phyloP scores from a whole-genome alignment of 306 rosid species.

The Rosa multiflora region DNA sequence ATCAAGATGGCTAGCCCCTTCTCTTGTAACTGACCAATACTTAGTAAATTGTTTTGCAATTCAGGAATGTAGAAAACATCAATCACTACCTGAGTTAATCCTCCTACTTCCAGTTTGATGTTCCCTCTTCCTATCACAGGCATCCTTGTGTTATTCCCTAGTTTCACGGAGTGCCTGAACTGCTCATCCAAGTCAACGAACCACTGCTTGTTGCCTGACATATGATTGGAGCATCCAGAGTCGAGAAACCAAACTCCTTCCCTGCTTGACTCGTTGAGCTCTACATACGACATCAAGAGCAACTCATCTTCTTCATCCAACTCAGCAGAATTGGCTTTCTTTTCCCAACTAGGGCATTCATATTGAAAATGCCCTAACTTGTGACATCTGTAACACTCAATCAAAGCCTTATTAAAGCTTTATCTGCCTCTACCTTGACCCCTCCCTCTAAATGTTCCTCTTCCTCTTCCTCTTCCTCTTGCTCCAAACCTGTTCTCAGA shows the following conservation, averaged over 20 bases:
- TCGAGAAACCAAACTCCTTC: neutral
- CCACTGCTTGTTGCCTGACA: neutral
- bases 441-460: no score
- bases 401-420: neutral
- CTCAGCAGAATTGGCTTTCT: neutral
- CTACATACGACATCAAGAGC: constrained; percentile 5
- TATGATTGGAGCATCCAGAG: neutral
- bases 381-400: neutral
- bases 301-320: constrained; percentile 5
- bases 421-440: neutral
- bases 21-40: neutral
- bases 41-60: no score
- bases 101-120: neutral
- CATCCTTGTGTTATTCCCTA: neutral
- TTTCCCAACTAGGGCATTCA: neutral
- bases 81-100: neutral
- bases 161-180: neutral
- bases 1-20: neutral
- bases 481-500: neutral
- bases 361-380: neutral
- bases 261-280: neutral
- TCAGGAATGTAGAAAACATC: neutral
- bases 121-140: neutral
- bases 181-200: neutral
- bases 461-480: neutral